These are phyloP conservation scores for Lecanicillium sp. DNA, from an alignment of 2,329 filamentous ascomycete species.

Conservation along the genomic window DNA sequence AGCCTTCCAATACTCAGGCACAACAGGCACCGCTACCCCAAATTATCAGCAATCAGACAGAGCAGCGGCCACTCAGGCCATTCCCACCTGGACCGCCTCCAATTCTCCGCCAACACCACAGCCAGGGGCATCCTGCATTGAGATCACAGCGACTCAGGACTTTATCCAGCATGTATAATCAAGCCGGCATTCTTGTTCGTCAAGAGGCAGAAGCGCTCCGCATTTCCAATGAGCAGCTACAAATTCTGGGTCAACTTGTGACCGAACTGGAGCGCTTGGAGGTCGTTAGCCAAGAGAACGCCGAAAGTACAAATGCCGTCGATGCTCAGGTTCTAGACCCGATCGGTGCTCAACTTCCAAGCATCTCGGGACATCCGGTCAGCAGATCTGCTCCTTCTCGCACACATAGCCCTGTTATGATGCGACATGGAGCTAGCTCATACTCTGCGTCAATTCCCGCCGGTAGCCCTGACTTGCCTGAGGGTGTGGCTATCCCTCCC, in stretches of 20 bases:
- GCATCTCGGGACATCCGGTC: not conserved
- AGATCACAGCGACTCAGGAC: slow-evolving; percentile 5
- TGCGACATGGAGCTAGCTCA: slow-evolving; percentile 41
- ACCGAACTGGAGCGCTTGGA: slow-evolving; percentile 10
- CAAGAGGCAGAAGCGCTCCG: slow-evolving; percentile 10
- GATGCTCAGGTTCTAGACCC: not conserved
- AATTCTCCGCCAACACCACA: not conserved
- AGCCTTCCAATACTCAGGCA: not conserved
- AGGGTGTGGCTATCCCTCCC: slow-evolving; percentile 56
- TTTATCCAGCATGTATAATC: not conserved
- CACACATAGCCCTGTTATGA: slow-evolving; percentile 33
- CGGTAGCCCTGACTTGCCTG: slow-evolving; percentile 55
- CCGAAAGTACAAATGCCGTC: not conserved
- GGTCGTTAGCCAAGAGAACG: not conserved
- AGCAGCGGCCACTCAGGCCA: not conserved
- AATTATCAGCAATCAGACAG: not conserved
- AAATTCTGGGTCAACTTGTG: slow-evolving; percentile 9
- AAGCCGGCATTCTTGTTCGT: slow-evolving; percentile 6
- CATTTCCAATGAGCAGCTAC: slow-evolving; percentile 10
- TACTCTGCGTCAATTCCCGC: slow-evolving; percentile 49
- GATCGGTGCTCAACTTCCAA: not conserved
- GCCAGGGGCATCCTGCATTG: not conserved
- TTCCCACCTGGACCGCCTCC: not conserved
- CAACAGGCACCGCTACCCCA: not conserved
- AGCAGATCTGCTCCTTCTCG: slow-evolving; percentile 2